phyloP scores from a whole-genome alignment of 306 rosid genomes.

The Malus orientalis region DNA sequence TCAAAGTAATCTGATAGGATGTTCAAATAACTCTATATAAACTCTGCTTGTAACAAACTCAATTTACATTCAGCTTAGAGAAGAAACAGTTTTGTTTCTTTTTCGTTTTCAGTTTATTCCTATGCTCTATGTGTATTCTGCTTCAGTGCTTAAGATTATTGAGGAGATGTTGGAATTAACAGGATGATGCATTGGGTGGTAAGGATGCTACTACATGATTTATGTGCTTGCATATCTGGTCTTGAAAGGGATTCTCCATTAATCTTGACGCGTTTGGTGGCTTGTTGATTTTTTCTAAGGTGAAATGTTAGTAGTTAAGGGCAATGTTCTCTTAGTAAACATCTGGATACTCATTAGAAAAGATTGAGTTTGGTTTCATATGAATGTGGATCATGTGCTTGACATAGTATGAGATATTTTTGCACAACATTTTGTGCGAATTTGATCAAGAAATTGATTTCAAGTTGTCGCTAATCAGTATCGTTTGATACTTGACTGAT shows the following conservation, averaged over 20 bases:
- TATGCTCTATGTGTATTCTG: neutral
- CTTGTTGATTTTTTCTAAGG: neutral
- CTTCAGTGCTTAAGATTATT: neutral
- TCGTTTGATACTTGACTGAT: neutral
- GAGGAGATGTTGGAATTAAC: neutral
- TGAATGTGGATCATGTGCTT: neutral
- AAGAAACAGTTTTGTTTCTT: neutral
- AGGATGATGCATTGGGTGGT: neutral
- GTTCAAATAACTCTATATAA: neutral
- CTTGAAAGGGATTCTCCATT: neutral
- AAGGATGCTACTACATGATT: neutral
- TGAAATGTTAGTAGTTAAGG: neutral
- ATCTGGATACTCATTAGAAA: neutral
- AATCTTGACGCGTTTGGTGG: neutral
- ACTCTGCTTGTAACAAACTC: constrained; percentile 11
- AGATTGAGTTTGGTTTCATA: neutral
- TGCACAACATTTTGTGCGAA: neutral
- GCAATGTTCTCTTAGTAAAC: neutral
- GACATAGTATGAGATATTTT: neutral
- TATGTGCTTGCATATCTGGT: neutral
- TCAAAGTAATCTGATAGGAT: neutral
- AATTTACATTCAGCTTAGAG: constrained; percentile 1
- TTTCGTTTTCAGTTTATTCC: neutral
- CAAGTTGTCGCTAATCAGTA: neutral
- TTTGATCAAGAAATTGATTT: neutral